phyloP scores from a whole-genome alignment of 106 monocot genomes.

The Dioscorea dumetorum region DNA sequence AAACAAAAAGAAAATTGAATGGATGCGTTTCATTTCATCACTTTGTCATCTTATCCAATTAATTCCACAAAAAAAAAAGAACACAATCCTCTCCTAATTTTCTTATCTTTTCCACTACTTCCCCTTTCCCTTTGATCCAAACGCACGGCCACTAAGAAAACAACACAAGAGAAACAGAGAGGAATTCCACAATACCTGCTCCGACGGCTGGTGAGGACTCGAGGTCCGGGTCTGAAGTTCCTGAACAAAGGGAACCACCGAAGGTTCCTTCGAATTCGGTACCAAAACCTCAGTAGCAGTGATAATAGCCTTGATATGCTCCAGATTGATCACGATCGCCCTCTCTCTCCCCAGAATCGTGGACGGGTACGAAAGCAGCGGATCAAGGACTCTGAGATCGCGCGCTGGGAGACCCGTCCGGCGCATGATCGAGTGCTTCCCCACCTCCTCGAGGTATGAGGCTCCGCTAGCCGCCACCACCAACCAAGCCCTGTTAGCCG shows the following conservation, averaged over 20 bases:
- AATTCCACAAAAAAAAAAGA: too few species aligned
- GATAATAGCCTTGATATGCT: conserved; percentile 16
- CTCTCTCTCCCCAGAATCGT: conserved; percentile 13
- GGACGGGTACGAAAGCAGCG: neutral
- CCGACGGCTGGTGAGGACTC: neutral
- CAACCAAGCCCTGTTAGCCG: conserved; percentile 7
- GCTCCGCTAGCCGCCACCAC: neutral
- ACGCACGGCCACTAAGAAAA: neutral
- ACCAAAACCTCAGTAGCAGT: conserved; percentile 10
- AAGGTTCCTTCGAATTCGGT: conserved; percentile 11
- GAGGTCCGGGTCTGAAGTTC: conserved; percentile 4
- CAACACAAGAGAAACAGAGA: neutral
- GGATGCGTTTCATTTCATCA: too few species aligned
- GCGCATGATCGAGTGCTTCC: conserved; percentile 12
- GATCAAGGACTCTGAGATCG: conserved; percentile 5
- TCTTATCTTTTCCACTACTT: too few species aligned
- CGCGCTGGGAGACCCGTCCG: conserved; percentile 6
- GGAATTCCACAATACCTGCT: neutral
- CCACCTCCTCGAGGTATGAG: conserved; percentile 5
- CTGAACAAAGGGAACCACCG: neutral
- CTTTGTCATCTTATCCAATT: too few species aligned
- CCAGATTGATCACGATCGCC: conserved; percentile 16
- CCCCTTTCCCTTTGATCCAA: too few species aligned
- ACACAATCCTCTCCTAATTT: too few species aligned
- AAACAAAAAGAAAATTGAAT: too few species aligned